Evolutionary conservation across 2,329 filamentous ascomycete genomes (phyloP).

Genomic region (Penicillium sp.): DNA sequence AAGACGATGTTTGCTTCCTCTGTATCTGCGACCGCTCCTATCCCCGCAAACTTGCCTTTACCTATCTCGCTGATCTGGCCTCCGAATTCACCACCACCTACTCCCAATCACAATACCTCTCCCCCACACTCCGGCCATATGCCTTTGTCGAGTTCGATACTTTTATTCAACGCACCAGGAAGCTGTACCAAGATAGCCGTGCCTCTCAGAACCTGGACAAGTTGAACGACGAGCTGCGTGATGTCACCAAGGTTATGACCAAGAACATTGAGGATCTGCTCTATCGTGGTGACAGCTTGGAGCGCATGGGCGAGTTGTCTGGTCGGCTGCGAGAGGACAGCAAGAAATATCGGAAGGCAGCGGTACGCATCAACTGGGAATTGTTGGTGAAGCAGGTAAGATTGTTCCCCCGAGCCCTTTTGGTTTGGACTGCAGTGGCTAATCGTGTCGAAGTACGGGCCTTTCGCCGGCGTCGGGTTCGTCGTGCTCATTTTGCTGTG

Average conservation of each 20-base stretch:
- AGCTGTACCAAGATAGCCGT: constrained; percentile 90
- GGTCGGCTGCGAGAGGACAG: constrained; percentile 87
- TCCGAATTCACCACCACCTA: constrained; percentile 91
- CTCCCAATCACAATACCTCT: constrained; percentile 73
- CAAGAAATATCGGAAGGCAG: constrained; percentile 90
- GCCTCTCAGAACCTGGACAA: constrained; percentile 92
- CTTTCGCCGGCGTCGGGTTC: constrained; percentile 79
- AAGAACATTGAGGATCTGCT: constrained; percentile 99
- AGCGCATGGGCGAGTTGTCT: constrained; percentile 96
- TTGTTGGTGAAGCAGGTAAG: constrained; percentile 83
- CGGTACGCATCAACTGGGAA: constrained; percentile 98
- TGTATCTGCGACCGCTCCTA: constrained; percentile 93
- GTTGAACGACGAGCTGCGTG: constrained; percentile 94
- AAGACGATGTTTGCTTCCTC: constrained; percentile 83
- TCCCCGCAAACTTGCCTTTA: constrained; percentile 97
- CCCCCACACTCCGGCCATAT: constrained; percentile 81
- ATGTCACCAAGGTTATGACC: constrained; percentile 99
- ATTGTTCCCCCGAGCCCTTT: constrained; percentile 2
- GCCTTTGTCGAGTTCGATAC: constrained; percentile 98
- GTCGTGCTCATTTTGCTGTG: constrained; percentile 87
- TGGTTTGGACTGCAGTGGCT: constrained; percentile 24
- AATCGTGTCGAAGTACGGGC: constrained; percentile 70
- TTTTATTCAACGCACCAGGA: constrained; percentile 91
- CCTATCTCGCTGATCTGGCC: constrained; percentile 91
- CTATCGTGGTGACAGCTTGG: constrained; percentile 90